Evolutionary conservation across 2,329 filamentous ascomycete species (phyloP).

Genomic region (Talaromyces islandicus): DNA sequence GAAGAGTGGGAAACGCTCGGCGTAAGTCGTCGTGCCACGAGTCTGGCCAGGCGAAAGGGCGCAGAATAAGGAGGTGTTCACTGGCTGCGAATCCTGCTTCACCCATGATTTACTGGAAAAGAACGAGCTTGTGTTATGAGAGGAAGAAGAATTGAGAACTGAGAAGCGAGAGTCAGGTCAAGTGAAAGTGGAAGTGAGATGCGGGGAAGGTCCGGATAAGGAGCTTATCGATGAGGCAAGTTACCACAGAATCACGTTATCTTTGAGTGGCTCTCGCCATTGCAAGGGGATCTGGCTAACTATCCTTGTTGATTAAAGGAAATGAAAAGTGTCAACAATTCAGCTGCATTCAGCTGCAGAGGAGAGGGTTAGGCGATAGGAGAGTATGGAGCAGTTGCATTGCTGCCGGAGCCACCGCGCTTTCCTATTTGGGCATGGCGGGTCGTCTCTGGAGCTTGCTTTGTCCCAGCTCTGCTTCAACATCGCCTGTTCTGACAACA

Average conservation of each 20-base stretch:
- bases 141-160: neutral
- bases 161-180: neutral
- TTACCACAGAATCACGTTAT: neutral
- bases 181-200: neutral
- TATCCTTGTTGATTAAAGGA: neutral
- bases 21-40: conserved; percentile 7
- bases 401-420: neutral
- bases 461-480: neutral
- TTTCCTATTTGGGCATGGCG: neutral
- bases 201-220: neutral
- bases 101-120: neutral
- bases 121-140: neutral
- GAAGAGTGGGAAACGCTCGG: conserved; percentile 1
- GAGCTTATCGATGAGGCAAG: neutral
- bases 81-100: neutral
- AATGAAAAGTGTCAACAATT: neutral
- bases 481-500: neutral
- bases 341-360: too few species aligned
- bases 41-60: conserved; percentile 2
- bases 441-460: neutral
- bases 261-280: neutral
- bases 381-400: neutral
- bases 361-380: neutral
- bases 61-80: conserved; percentile 7
- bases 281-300: neutral